Evolutionary conservation across 2,329 filamentous ascomycete genomes (phyloP).

Genomic region (Aureobasidium namibiae): DNA sequence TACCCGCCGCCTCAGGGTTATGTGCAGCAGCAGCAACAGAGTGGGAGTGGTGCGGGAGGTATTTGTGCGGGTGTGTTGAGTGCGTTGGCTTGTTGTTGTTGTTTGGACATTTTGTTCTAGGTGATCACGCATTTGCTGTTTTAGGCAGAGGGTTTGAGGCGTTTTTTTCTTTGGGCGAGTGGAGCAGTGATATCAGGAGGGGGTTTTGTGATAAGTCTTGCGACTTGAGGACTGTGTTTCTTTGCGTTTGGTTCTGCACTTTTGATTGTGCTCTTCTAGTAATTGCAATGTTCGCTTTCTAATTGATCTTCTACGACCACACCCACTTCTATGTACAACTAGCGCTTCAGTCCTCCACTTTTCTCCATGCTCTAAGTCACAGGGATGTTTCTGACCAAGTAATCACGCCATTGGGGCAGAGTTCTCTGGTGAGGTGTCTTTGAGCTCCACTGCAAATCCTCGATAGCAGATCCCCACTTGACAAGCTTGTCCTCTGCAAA

Average conservation of each 20-base stretch:
- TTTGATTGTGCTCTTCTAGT: too few relatives aligned
- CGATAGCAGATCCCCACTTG: constrained; percentile 36
- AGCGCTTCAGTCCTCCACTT: not conserved
- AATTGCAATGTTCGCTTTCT: too few relatives aligned
- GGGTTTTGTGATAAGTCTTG: too few relatives aligned
- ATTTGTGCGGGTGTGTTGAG: constrained; percentile 41
- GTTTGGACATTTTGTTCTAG: constrained; percentile 38
- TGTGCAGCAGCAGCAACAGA: constrained; percentile 24
- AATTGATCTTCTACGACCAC: not conserved
- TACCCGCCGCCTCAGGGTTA: constrained; percentile 29
- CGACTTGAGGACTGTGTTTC: too few relatives aligned
- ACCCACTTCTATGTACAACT: not conserved
- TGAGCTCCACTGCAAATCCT: constrained; percentile 28
- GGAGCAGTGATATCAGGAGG: too few relatives aligned
- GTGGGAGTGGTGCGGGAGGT: constrained; percentile 23
- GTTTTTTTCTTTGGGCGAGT: too few relatives aligned
- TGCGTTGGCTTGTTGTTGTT: constrained; percentile 42
- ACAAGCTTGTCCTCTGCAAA: constrained; percentile 26
- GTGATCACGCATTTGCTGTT: not conserved
- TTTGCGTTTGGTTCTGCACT: too few relatives aligned
- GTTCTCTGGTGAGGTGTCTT: constrained; percentile 15
- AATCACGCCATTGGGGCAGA: constrained; percentile 30
- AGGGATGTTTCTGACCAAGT: constrained; percentile 32
- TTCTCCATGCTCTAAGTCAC: constrained; percentile 14
- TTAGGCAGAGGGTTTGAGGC: not conserved